Percentiles rank a stretch among this genome's conserved stretches.
Evolutionary conservation across 2,329 filamentous ascomycete genomes (phyloP).

Genomic region (Chrysoporthe cubensis): DNA sequence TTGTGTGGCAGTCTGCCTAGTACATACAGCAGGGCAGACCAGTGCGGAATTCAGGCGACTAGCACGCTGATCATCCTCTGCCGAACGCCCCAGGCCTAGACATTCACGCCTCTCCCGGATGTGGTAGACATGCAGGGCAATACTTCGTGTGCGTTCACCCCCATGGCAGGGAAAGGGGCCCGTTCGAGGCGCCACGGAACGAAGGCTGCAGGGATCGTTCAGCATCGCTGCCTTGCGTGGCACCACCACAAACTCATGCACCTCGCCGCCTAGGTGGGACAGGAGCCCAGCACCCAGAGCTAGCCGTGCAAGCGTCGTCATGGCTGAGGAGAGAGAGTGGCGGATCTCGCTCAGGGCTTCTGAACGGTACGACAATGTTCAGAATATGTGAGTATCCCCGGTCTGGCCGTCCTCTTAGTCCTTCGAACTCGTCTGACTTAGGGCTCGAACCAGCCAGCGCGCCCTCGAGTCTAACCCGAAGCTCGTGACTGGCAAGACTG

Average conservation of each 20-base stretch:
- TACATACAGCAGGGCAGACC: too few species aligned
- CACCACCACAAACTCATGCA: background rate
- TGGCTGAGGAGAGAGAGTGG: slow-evolving; percentile 47
- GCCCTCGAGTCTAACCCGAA: slow-evolving; percentile 30
- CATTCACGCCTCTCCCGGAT: too few species aligned
- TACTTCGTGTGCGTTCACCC: too few species aligned
- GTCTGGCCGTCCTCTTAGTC: background rate
- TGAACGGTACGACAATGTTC: slow-evolving; percentile 65
- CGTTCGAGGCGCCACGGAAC: background rate
- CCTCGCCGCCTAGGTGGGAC: background rate
- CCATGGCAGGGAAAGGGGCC: background rate
- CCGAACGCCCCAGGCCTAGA: too few species aligned
- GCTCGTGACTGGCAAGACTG: slow-evolving; percentile 42
- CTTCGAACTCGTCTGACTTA: background rate
- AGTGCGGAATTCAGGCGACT: too few species aligned
- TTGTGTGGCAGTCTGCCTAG: background rate
- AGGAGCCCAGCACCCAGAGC: background rate
- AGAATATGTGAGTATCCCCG: slow-evolving; percentile 57
- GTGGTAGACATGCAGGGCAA: too few species aligned
- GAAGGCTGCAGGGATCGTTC: background rate
- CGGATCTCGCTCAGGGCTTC: slow-evolving; percentile 57
- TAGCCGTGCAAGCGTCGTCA: slow-evolving; percentile 12
- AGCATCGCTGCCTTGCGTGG: background rate
- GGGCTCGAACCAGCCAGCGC: slow-evolving; percentile 31
- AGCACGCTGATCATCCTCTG: too few species aligned